Conservation (phyloP, 2,329 filamentous ascomycete species). For the Paraphaeosphaeria minitans region DNA sequence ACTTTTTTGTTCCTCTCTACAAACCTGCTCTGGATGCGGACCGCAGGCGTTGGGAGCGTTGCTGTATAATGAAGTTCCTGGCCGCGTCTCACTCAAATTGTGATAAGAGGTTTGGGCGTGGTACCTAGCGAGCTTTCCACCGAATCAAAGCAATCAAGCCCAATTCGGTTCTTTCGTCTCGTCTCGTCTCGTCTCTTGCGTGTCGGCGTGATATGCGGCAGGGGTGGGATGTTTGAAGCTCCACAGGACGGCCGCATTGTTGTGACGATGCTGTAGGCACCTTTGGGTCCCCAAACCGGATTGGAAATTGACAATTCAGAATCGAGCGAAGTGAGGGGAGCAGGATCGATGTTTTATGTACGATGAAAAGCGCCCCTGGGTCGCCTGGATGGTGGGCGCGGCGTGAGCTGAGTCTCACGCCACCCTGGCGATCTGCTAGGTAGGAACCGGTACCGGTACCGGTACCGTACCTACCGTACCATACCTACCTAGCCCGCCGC, state of each 20-base stretch:
- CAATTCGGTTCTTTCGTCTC: too few species aligned
- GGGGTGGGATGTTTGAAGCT: not conserved
- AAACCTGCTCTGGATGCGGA: not conserved
- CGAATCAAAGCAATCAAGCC: not conserved
- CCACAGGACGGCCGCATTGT: too few species aligned
- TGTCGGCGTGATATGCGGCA: not conserved
- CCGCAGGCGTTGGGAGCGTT: slow-evolving; percentile 13
- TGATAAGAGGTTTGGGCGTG: not conserved
- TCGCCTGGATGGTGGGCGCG: not conserved
- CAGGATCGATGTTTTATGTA: not conserved
- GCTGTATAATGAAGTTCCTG: not conserved
- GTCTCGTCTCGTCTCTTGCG: too few species aligned
- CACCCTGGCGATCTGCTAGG: slow-evolving; percentile 20
- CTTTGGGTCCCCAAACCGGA: too few species aligned
- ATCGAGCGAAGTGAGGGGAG: not conserved
- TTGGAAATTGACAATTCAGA: not conserved
- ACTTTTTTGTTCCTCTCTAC: slow-evolving; percentile 2
- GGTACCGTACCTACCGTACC: too few species aligned
- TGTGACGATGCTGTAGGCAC: too few species aligned
- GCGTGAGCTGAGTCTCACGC: slow-evolving; percentile 37
- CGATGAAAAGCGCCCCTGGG: not conserved
- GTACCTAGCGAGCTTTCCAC: not conserved
- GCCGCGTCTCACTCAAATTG: slow-evolving; percentile 1
- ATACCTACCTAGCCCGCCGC: too few species aligned
- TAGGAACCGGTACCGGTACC: too few species aligned